A percentile compares a stretch with the other conserved stretches of the same genome.
Conservation (phyloP, 176 grass and related monocot species). For the Dactylis glomerata region DNA sequence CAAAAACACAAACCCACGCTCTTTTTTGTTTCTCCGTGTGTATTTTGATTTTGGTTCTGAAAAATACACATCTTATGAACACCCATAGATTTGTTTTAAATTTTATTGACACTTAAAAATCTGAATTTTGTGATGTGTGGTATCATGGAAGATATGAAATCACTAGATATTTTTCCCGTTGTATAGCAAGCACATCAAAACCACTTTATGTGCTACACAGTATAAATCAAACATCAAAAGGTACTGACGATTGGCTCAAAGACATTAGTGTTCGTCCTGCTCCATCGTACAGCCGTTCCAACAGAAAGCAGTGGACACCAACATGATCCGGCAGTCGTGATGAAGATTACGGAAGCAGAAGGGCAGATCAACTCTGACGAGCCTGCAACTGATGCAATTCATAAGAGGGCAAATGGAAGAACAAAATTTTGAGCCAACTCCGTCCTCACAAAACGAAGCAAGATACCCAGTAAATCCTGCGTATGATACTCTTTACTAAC, state of each 20-base stretch:
- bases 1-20: too few species aligned
- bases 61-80: too few species aligned
- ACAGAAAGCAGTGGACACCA: background rate
- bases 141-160: too few species aligned
- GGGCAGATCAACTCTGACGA: background rate
- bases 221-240: background rate
- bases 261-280: background rate
- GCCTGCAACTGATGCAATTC: background rate
- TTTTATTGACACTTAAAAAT: too few species aligned
- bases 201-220: background rate
- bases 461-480: background rate
- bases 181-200: background rate
- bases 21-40: too few species aligned
- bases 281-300: background rate
- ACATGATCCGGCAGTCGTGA: too few species aligned
- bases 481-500: background rate
- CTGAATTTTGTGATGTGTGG: too few species aligned
- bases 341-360: too few species aligned
- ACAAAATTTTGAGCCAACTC: background rate
- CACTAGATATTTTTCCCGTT: too few species aligned
- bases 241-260: background rate
- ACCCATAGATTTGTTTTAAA: too few species aligned
- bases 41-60: too few species aligned
- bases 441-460: background rate
- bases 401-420: background rate